phyloP scores from a whole-genome alignment of 306 rosid genomes.

The Delonix regia region DNA sequence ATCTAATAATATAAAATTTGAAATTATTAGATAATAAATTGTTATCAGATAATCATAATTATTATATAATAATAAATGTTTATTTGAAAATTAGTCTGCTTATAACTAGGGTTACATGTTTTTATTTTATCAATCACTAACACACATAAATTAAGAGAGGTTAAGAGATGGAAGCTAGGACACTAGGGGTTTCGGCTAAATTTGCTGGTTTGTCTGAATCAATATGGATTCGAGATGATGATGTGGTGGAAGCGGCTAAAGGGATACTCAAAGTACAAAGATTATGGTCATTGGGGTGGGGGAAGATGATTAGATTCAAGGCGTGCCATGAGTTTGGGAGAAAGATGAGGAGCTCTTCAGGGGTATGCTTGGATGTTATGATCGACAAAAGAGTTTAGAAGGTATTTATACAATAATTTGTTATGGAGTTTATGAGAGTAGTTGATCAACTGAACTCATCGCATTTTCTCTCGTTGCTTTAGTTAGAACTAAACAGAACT shows the following conservation, averaged over 20 bases:
- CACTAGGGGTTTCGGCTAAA: not conserved
- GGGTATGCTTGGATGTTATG: not conserved
- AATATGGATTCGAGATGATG: constrained; percentile 47
- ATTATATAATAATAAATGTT: no score
- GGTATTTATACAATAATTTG: not conserved
- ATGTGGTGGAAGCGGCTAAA: constrained; percentile 23
- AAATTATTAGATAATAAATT: no score
- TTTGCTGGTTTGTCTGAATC: constrained; percentile 28
- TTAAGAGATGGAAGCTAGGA: no score
- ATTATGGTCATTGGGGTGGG: constrained; percentile 24
- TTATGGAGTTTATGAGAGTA: not conserved
- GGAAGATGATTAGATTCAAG: not conserved
- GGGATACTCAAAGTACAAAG: constrained; percentile 36
- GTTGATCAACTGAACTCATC: not conserved
- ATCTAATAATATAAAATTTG: no score
- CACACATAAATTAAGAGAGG: no score
- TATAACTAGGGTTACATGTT: no score
- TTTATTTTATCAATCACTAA: no score
- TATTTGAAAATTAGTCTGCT: no score
- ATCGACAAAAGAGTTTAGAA: not conserved
- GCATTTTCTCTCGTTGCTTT: not conserved
- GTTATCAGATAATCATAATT: no score
- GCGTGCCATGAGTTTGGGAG: constrained; percentile 38
- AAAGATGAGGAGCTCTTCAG: not conserved
- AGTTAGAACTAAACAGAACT: not conserved